Evolutionary conservation across 768 basidiomycete species (phyloP), one percentile per base, ranked within the genome.

Genomic region (Rhodotorula kratochvilovae): DNA sequence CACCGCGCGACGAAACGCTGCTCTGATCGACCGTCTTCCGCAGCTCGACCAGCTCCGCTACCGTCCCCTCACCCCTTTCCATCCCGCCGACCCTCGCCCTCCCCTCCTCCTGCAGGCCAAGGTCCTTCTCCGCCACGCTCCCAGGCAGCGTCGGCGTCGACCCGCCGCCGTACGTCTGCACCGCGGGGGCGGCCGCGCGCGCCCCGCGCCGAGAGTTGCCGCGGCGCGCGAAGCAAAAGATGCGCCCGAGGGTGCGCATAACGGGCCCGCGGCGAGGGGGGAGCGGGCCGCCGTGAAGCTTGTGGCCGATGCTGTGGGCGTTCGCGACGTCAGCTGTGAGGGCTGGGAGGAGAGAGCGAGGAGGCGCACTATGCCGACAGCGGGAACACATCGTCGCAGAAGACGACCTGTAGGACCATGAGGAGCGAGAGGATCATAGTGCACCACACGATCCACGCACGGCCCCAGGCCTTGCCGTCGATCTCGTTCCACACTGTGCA

Each of bases 401-500:
- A 65, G 33, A 48, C 33, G 45, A 69, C 33, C 23, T 73, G 72
- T 8, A 73, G 64, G 35, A 67, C 6, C 16, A 73, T 48, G 1
- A 73, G 57, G 7, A 67, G 56, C 2, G 45, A 16, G 57, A 69
- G 25, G 23, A 68, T 29, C 19, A 50, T 17, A 11, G 72, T 70
- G 33, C 50, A 57, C 43, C 57, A 55, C 10, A 54, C 61, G 43
- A 73, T 62, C 72, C 72, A 73, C 5, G 61, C 55, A 43, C 61
- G 48, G 1, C 72, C 72, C 61, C 61, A 60, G 0, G 53, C n/a
- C 3, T 36, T 16, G 19, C 33, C 27, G 43, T 63, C 62, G 31
- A 73, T 53, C 5, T 67, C 65, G 48, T 35, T 45, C 72, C 72
- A 73, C 72, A 73, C 67, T 66, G 39, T 5, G 25, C 15, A 25